phyloP scores from a whole-genome alignment of 768 basidiomycete genomes.

The Candolleomyces eurysporus region DNA sequence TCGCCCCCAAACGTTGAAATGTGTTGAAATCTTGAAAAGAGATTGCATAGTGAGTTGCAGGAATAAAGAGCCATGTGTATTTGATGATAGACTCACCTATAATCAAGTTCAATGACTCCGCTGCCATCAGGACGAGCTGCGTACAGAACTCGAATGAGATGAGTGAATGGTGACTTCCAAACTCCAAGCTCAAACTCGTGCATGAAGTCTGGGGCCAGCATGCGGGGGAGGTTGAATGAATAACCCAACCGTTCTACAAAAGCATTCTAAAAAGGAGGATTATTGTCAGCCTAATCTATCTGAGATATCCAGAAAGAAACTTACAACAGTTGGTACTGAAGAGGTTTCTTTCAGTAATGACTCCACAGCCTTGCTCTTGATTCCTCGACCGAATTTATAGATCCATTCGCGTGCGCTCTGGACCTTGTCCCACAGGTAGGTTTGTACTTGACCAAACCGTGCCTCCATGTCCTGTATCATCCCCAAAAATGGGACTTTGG shows the following conservation, averaged over 20 bases:
- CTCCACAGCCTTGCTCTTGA: slow-evolving; percentile 21
- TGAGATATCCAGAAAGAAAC: background rate
- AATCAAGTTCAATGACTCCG: slow-evolving; percentile 26
- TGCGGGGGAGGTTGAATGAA: slow-evolving; percentile 22
- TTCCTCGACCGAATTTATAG: slow-evolving; percentile 14
- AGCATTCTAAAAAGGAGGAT: slow-evolving; percentile 25
- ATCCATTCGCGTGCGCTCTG: slow-evolving; percentile 20
- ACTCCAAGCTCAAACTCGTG: slow-evolving; percentile 41
- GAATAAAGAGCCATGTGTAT: too few relatives aligned
- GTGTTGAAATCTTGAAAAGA: slow-evolving; percentile 16
- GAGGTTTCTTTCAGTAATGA: slow-evolving; percentile 1
- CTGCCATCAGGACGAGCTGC: slow-evolving; percentile 18
- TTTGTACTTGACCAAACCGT: background rate
- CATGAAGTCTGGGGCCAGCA: slow-evolving; percentile 34
- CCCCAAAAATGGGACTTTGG: slow-evolving; percentile 26
- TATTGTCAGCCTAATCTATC: too few relatives aligned
- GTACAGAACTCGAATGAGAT: slow-evolving; percentile 34
- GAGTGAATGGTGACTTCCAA: slow-evolving; percentile 35
- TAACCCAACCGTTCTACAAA: slow-evolving; percentile 17
- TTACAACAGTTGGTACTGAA: background rate
- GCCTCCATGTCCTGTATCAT: background rate
- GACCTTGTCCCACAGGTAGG: slow-evolving; percentile 19
- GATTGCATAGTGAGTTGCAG: too few relatives aligned
- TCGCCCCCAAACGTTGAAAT: slow-evolving; percentile 24
- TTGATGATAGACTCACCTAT: too few relatives aligned